phyloP scores from a whole-genome alignment of 2,329 filamentous ascomycete genomes.

The Leptosphaerulina australis region DNA sequence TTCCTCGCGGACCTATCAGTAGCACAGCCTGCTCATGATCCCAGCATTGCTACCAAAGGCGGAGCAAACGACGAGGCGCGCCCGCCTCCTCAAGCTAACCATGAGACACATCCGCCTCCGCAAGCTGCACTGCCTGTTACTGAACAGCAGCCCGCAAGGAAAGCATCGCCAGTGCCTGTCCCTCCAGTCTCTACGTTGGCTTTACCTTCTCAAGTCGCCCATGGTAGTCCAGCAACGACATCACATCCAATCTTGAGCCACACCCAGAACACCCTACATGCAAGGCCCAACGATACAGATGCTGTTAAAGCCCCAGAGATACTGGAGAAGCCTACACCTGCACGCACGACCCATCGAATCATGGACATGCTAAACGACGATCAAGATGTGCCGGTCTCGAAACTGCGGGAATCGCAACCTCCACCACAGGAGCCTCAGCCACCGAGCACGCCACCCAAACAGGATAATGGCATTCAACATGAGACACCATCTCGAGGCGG shows the following conservation, averaged over 20 bases:
- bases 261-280: conserved; percentile 7
- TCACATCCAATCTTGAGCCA: conserved; percentile 14
- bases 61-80: neutral
- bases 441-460: conserved; percentile 24
- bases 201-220: conserved; percentile 26
- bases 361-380: conserved; percentile 49
- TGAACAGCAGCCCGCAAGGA: conserved; percentile 22
- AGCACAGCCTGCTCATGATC: conserved; percentile 17
- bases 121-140: conserved; percentile 21
- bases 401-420: conserved; percentile 26
- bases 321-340: conserved; percentile 30
- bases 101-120: neutral
- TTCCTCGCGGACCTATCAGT: conserved; percentile 46
- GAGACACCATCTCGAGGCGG: conserved; percentile 29
- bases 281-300: conserved; percentile 18
- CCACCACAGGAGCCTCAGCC: conserved; percentile 21
- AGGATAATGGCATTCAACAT: conserved; percentile 20
- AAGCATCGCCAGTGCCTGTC: conserved; percentile 26
- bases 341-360: conserved; percentile 45
- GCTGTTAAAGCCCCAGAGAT: conserved; percentile 16
- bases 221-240: conserved; percentile 25
- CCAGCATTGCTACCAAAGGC: neutral
- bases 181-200: conserved; percentile 21
- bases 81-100: neutral
- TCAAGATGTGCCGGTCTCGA: conserved; percentile 36